Conservation (phyloP, 257 asterid genomes). For the Asclepias syriaca region DNA sequence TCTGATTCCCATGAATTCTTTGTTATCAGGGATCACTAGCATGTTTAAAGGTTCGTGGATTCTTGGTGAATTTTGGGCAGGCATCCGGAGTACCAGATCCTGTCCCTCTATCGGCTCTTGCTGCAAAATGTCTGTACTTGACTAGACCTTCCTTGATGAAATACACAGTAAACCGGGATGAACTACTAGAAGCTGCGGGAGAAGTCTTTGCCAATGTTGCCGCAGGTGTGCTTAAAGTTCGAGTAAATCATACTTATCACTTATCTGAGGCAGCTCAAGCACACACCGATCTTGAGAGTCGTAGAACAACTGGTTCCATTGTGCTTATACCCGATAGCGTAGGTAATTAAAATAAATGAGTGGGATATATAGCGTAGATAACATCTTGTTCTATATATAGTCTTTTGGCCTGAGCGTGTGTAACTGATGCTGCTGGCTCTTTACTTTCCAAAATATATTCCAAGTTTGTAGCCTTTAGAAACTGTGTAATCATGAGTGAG, state of each 20-base stretch:
- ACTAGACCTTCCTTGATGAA: slow-evolving; percentile 80
- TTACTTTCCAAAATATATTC: no score
- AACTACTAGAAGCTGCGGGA: slow-evolving; percentile 64
- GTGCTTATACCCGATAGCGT: slow-evolving; percentile 56
- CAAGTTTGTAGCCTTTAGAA: no score
- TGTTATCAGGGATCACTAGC: slow-evolving; percentile 74
- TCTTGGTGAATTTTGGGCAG: slow-evolving; percentile 91
- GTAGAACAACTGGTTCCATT: slow-evolving; percentile 78
- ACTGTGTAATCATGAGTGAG: no score
- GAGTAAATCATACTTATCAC: slow-evolving; percentile 67
- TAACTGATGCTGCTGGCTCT: neutral
- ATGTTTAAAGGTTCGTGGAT: slow-evolving; percentile 76
- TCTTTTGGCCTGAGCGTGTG: neutral
- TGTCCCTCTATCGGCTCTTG: slow-evolving; percentile 59
- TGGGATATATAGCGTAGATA: neutral
- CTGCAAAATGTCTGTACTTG: slow-evolving; percentile 72
- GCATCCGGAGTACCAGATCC: slow-evolving; percentile 83
- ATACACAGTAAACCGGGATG: slow-evolving; percentile 57
- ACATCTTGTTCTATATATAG: no score
- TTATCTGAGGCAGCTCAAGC: slow-evolving; percentile 81
- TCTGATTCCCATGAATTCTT: slow-evolving; percentile 13
- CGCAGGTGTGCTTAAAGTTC: slow-evolving; percentile 59
- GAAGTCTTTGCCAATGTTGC: slow-evolving; percentile 65
- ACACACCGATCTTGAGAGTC: slow-evolving; percentile 71
- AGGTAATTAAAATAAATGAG: neutral